Evolutionary conservation across 2,329 filamentous ascomycete species (phyloP), one percentile per base, ranked within the genome.

Genomic region (Monosporascus cannonballus): DNA sequence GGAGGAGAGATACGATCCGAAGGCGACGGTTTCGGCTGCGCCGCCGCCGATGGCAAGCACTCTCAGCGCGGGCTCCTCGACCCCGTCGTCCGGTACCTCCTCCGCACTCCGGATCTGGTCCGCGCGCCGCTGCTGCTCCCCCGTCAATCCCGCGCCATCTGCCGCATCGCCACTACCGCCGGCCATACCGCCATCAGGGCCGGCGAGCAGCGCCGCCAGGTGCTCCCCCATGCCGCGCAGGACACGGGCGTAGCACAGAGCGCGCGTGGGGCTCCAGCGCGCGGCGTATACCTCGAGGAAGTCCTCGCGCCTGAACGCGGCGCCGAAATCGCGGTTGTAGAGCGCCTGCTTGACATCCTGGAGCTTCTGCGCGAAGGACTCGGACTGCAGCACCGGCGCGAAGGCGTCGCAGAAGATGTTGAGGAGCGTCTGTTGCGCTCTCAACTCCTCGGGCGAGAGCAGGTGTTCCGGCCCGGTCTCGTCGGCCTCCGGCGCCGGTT

Each of bases 251-350:
- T 97, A 97, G 57, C 86, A 90, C 50, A 97, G 73, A 0, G 91
- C 88, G 50, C 94, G 79, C 50, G 88, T 87, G 2, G 93, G 89
- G 69, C 91, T 96, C 92, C 93, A 99, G 61, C 94, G 76, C 51
- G 90, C 82, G 8, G 90, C 90, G 73, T 99, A 99, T 9, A 87
- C 89, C 55, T 87, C 83, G 18, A 96, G 78, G 61, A 86, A 81
- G 45, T 87, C 83, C 51, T 83, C 77, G 46, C 77, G 77, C 1
- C 84, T 84, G 71, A 97, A 99, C 0, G 93, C 93, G 17, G 76
- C 73, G 14, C 78, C 77, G 70, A 97, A 97, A 67, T 97, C 89
- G 34, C 94, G 83, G 54, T 88, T 85, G 68, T 87, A 97, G 8
- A 99, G 77, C 58, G 93, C 89, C 7, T 84, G 78, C 70, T 97